Evolutionary conservation across 306 rosid genomes (phyloP).

Genomic region (Malus asiatica): DNA sequence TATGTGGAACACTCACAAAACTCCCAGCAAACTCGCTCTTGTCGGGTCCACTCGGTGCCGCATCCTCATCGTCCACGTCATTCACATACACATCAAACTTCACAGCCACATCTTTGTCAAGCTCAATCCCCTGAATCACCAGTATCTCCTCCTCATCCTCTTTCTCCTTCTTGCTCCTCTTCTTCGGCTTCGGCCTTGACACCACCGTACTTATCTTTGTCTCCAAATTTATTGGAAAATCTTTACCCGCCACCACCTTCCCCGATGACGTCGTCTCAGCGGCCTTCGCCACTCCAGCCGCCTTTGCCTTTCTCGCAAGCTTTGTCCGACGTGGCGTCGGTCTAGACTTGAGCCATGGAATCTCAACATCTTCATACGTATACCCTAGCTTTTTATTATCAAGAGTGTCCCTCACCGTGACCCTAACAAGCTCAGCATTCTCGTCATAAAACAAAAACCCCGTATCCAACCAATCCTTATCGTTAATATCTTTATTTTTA

Average conservation of each 20-base stretch:
- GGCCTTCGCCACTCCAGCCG: constrained; percentile 32
- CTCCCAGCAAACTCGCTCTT: constrained; percentile 74
- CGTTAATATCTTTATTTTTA: constrained; percentile 29
- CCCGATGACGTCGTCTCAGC: constrained; percentile 20
- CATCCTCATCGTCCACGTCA: constrained; percentile 36
- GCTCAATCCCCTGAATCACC: constrained; percentile 40
- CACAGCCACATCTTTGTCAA: constrained; percentile 26
- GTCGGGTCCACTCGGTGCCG: constrained; percentile 8
- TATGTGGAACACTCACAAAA: constrained; percentile 65
- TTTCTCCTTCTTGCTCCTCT: constrained; percentile 38
- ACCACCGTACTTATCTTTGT: constrained; percentile 32
- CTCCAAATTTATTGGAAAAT: constrained; percentile 45
- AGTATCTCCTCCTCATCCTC: constrained; percentile 43
- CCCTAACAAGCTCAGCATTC: constrained; percentile 52
- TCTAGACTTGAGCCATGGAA: constrained; percentile 50
- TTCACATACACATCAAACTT: constrained; percentile 71
- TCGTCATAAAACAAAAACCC: constrained; percentile 67
- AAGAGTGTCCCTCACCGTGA: constrained; percentile 53
- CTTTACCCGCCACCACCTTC: neutral
- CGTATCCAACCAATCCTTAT: constrained; percentile 52
- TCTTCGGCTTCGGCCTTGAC: constrained; percentile 45
- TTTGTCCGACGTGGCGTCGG: constrained; percentile 35
- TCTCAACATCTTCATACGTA: constrained; percentile 51
- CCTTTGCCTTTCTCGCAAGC: neutral
- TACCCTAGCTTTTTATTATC: constrained; percentile 47